A percentile compares a stretch with the other conserved stretches of the same genome.
Conservation (phyloP, 352 stramenopile species). For the Phytopythium ostracodes region DNA sequence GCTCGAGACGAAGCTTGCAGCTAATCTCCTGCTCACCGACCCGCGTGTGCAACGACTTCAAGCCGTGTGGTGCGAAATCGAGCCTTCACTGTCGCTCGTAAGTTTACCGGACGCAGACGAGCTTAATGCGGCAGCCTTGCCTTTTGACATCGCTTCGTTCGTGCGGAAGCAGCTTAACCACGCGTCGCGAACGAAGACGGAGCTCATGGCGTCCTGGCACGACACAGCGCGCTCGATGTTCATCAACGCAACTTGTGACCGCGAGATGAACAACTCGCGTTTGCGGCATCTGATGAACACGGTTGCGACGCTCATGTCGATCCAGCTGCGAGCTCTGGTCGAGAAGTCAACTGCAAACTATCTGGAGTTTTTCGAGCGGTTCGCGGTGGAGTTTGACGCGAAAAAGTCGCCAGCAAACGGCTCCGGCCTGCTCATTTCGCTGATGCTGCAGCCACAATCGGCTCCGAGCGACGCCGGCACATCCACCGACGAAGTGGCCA, state of each 20-base stretch:
- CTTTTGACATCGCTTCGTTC: conserved; percentile 46
- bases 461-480: background rate
- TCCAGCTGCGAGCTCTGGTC: conserved; percentile 63
- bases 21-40: conserved; percentile 47
- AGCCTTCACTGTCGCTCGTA: conserved; percentile 37
- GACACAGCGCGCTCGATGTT: conserved; percentile 38
- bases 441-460: background rate
- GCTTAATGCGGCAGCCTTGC: conserved; percentile 17
- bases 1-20: conserved; percentile 32
- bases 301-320: conserved; percentile 64
- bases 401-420: background rate
- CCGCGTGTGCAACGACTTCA: conserved; percentile 49
- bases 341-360: conserved; percentile 64
- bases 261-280: conserved; percentile 8
- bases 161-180: conserved; percentile 49
- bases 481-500: background rate
- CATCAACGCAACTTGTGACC: background rate
- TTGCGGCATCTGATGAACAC: conserved; percentile 56
- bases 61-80: conserved; percentile 57
- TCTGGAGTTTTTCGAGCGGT: conserved; percentile 63
- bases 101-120: conserved; percentile 30
- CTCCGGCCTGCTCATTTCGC: conserved; percentile 6
- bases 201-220: conserved; percentile 69
- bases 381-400: conserved; percentile 12
- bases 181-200: conserved; percentile 29